These are phyloP conservation scores for Parachaetomium inaequale DNA, from an alignment of 495 filamentous ascomycete species.

Conservation along the genomic window DNA sequence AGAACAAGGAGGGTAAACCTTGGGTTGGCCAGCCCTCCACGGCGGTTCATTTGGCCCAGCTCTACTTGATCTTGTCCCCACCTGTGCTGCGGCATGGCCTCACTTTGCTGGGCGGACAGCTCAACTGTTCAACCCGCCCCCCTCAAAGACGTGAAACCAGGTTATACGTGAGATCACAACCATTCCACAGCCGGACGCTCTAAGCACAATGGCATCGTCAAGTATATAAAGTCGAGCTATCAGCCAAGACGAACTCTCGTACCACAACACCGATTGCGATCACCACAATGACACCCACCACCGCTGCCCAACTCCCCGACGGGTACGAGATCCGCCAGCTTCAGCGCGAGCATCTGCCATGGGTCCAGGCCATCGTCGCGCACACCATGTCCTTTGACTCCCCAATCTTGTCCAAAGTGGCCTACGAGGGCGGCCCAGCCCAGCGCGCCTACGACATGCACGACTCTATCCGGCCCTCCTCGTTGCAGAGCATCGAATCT, in stretches of 20 bases:
- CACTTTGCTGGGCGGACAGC: too few relatives aligned
- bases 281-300: neutral
- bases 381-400: constrained; percentile 8
- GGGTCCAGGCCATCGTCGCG: neutral
- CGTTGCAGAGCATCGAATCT: neutral
- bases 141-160: too few relatives aligned
- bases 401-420: neutral
- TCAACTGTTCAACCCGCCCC: too few relatives aligned
- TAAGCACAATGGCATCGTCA: neutral
- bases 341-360: neutral
- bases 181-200: too few relatives aligned
- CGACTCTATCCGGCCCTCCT: neutral
- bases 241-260: too few relatives aligned
- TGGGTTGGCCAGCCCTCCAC: too few relatives aligned
- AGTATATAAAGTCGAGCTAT: neutral
- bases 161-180: too few relatives aligned
- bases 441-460: neutral
- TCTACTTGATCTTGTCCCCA: too few relatives aligned
- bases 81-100: too few relatives aligned
- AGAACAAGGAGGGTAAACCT: too few relatives aligned
- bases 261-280: neutral
- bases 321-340: neutral
- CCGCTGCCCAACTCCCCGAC: neutral
- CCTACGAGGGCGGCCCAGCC: neutral
- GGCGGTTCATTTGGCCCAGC: too few relatives aligned